A percentile compares a stretch with the other conserved stretches of the same genome.
These are phyloP conservation scores for Vaccinium macrocarpon DNA, from an alignment of 148 eudicot genomes.

Conservation along the genomic window DNA sequence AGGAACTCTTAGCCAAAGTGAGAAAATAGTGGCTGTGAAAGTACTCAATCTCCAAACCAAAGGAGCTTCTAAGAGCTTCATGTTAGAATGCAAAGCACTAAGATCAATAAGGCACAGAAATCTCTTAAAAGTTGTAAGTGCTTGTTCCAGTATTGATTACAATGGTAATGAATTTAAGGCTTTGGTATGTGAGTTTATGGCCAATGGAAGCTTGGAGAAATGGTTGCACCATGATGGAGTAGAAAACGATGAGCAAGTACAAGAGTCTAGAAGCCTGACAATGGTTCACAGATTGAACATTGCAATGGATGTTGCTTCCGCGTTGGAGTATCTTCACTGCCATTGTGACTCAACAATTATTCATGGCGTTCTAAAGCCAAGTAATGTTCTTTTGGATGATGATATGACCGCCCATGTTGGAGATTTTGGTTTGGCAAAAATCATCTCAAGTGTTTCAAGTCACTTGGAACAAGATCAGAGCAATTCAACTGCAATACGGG, in stretches of 20 bases:
- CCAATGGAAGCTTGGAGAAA: background rate
- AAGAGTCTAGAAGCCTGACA: background rate
- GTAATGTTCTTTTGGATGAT: background rate
- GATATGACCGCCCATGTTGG: background rate
- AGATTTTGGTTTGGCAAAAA: background rate
- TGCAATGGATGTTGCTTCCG: background rate
- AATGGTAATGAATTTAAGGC: background rate
- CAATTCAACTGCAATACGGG: background rate
- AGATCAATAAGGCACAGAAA: background rate
- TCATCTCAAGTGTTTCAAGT: background rate
- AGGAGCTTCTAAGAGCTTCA: background rate
- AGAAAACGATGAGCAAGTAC: background rate
- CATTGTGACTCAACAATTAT: background rate
- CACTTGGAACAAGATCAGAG: background rate
- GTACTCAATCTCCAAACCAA: background rate
- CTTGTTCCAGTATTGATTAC: background rate
- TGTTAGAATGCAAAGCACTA: background rate
- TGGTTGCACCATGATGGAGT: background rate
- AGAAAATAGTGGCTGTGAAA: background rate
- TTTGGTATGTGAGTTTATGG: background rate
- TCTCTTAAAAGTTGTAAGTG: background rate
- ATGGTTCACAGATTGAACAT: background rate
- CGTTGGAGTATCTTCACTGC: background rate
- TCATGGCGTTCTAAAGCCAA: background rate
- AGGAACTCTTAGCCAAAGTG: background rate